A percentile compares a stretch with the other conserved stretches of the same genome.
phyloP scores from a whole-genome alignment of 2,329 filamentous ascomycete genomes.

The Huntiella decipiens region DNA sequence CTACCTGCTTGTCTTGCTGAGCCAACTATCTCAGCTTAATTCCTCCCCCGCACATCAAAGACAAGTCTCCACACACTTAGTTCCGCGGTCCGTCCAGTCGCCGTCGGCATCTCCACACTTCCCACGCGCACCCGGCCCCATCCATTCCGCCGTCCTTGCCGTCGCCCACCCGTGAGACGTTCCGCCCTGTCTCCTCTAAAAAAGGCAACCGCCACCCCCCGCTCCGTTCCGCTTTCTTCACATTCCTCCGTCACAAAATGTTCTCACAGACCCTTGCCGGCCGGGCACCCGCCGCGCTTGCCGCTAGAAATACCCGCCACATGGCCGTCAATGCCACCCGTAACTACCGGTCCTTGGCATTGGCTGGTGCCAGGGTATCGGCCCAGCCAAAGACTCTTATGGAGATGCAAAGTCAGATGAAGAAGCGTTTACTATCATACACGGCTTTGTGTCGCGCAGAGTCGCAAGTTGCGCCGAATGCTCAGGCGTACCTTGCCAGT shows the following conservation, averaged over 20 bases:
- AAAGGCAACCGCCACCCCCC: background rate
- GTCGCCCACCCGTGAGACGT: background rate
- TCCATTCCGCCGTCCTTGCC: background rate
- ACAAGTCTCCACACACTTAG: too few relatives aligned
- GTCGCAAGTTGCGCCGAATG: conserved; percentile 54
- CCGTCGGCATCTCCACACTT: background rate
- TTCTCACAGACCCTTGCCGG: conserved; percentile 29
- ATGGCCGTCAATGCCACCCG: conserved; percentile 18
- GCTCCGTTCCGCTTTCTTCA: background rate
- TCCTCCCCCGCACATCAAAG: background rate
- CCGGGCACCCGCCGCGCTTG: conserved; percentile 36
- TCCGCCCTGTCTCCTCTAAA: background rate
- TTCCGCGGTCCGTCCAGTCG: background rate
- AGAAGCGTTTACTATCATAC: conserved; percentile 31
- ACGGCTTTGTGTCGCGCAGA: conserved; percentile 25
- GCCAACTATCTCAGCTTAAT: background rate
- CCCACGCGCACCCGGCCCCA: background rate
- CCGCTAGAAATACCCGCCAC: conserved; percentile 29
- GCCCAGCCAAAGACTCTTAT: conserved; percentile 3
- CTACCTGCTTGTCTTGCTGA: background rate
- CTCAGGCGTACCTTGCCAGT: conserved; percentile 76
- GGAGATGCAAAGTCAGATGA: conserved; percentile 12
- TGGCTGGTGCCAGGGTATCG: conserved; percentile 7
- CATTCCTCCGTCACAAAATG: conserved; percentile 10
- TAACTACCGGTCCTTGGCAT: conserved; percentile 5